A percentile compares a stretch with the other conserved stretches of the same genome.
These are phyloP conservation scores for Hibiscus syriacus DNA, from an alignment of 345 rosid species.

Conservation along the genomic window DNA sequence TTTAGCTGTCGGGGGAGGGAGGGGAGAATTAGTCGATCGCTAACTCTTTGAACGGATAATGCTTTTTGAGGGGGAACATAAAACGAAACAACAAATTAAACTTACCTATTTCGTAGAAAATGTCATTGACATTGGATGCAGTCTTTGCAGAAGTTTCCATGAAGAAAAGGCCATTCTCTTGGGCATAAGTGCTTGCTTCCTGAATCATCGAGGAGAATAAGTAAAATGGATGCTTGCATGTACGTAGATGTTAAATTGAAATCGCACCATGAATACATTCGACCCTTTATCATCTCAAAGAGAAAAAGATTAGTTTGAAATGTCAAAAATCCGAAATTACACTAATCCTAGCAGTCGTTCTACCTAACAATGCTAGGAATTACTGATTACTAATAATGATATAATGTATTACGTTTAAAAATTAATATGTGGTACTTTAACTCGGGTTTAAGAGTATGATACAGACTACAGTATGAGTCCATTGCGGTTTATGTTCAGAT, in stretches of 20 bases:
- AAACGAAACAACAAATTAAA: not conserved
- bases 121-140: constrained; percentile 76
- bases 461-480: not conserved
- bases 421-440: too few relatives aligned
- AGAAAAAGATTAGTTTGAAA: too few relatives aligned
- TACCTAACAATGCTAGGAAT: not conserved
- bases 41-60: not conserved
- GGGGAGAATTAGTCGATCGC: not conserved
- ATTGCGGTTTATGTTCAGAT: not conserved
- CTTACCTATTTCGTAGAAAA: constrained; percentile 89
- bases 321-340: not conserved
- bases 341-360: not conserved
- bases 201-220: constrained; percentile 20
- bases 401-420: too few relatives aligned
- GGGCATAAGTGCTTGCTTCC: constrained; percentile 86
- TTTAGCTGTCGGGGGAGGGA: constrained; percentile 46
- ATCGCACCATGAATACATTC: not conserved
- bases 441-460: too few relatives aligned
- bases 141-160: constrained; percentile 98
- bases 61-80: not conserved
- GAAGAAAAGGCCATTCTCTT: constrained; percentile 83
- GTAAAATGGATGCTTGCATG: not conserved
- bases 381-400: too few relatives aligned
- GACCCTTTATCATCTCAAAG: not conserved
- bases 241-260: not conserved